A percentile compares a stretch with the other conserved stretches of the same genome.
These are phyloP conservation scores for Chlorociboria aeruginascens DNA, from an alignment of 495 filamentous ascomycete genomes.

Conservation along the genomic window DNA sequence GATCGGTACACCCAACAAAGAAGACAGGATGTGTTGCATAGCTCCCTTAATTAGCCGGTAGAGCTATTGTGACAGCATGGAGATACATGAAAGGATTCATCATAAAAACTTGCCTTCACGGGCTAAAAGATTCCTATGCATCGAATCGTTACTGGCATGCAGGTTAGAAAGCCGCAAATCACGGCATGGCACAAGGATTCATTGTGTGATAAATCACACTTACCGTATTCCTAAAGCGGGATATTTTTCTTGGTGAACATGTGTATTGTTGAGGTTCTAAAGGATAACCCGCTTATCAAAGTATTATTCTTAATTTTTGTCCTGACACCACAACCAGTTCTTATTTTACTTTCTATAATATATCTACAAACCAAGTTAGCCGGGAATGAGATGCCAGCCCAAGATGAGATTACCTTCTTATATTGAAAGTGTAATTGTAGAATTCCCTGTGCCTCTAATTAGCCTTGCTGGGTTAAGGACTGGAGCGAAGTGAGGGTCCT, in stretches of 20 bases:
- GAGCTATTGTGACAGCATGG: background rate
- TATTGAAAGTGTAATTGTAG: constrained; percentile 97
- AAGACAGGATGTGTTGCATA: background rate
- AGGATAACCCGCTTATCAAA: background rate
- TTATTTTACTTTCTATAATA: constrained; percentile 51
- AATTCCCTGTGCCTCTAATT: constrained; percentile 53
- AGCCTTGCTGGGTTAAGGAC: constrained; percentile 1
- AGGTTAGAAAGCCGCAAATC: background rate
- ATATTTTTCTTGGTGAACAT: constrained; percentile 11
- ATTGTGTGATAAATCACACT: constrained; percentile 11
- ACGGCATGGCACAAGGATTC: background rate
- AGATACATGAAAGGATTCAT: background rate
- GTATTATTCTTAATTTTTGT: too few relatives aligned
- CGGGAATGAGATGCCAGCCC: background rate
- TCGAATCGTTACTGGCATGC: background rate
- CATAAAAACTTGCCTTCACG: background rate
- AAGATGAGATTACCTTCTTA: constrained; percentile 43
- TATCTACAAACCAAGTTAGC: constrained; percentile 40
- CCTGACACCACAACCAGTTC: background rate
- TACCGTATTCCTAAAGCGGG: constrained; percentile 5
- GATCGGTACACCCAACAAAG: background rate
- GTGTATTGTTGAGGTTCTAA: constrained; percentile 5
- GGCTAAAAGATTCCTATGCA: background rate
- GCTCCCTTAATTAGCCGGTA: background rate
- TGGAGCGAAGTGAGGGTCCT: background rate